Percentiles rank a stretch among this genome's conserved stretches.
Conservation (phyloP, 2,329 filamentous ascomycete genomes). For the Monilinia aucupariae region DNA sequence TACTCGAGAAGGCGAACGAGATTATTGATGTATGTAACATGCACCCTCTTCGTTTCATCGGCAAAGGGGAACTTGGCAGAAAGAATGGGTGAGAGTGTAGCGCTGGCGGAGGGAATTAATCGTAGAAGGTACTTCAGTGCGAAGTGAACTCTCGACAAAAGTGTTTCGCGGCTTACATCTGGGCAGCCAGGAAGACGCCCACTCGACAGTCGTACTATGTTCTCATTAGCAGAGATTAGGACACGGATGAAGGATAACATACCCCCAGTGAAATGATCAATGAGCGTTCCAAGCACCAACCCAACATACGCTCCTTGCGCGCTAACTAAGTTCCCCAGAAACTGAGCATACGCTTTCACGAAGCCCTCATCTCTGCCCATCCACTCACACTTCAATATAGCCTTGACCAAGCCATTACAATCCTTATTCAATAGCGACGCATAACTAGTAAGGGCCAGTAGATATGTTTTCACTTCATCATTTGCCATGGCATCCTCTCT, state of each 20-base stretch:
- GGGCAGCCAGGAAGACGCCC: constrained; percentile 42
- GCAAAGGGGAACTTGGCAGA: constrained; percentile 67
- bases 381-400: constrained; percentile 58
- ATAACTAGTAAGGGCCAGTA: constrained; percentile 58
- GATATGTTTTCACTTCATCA: constrained; percentile 48
- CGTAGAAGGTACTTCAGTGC: constrained; percentile 70
- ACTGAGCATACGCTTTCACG: constrained; percentile 60
- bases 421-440: constrained; percentile 55
- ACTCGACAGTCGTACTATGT: constrained; percentile 36
- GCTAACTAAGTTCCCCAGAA: constrained; percentile 68
- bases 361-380: constrained; percentile 60
- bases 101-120: constrained; percentile 73
- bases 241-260: constrained; percentile 24
- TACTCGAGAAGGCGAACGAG: constrained; percentile 73
- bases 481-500: constrained; percentile 28
- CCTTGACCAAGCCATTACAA: constrained; percentile 54
- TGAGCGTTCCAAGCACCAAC: constrained; percentile 71
- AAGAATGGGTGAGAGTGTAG: constrained; percentile 63
- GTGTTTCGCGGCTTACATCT: constrained; percentile 54
- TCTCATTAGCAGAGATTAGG: constrained; percentile 38
- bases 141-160: constrained; percentile 70
- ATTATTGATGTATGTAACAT: constrained; percentile 84
- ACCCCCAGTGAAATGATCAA: constrained; percentile 65
- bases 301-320: constrained; percentile 75
- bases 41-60: constrained; percentile 69